phyloP scores from a whole-genome alignment of 2,329 filamentous ascomycete genomes.

The Triangularia verruculosa region DNA sequence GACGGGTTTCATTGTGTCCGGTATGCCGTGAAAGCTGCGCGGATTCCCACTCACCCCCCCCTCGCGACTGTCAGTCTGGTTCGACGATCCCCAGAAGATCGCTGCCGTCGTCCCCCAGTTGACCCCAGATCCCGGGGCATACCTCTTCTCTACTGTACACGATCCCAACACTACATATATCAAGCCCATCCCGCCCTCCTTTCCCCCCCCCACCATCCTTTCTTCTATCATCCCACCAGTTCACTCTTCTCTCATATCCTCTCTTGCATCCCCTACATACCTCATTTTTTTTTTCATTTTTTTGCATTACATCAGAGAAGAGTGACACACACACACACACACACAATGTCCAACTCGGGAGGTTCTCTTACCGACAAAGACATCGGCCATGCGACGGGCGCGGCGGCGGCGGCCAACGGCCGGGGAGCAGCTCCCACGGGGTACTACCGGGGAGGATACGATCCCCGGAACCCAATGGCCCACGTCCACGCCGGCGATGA shows the following conservation, averaged over 20 bases:
- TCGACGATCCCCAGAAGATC: conserved; percentile 19
- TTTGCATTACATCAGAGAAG: not conserved
- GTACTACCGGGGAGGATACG: conserved; percentile 34
- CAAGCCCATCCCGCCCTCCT: conserved; percentile 3
- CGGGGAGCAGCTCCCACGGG: conserved; percentile 23
- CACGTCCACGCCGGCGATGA: conserved; percentile 34
- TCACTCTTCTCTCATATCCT: not conserved
- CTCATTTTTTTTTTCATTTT: not conserved
- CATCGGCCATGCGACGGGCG: conserved; percentile 19
- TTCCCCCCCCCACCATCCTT: not conserved
- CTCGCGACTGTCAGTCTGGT: conserved; percentile 8
- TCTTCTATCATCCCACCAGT: not conserved
- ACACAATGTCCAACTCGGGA: not conserved
- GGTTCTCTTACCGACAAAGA: conserved; percentile 20
- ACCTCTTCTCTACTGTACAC: too few species aligned
- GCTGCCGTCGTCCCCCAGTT: conserved; percentile 8
- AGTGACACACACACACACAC: not conserved
- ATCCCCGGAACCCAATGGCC: conserved; percentile 40
- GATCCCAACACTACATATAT: conserved; percentile 6
- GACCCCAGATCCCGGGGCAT: conserved; percentile 13
- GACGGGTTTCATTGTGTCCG: conserved; percentile 2
- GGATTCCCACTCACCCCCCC: not conserved
- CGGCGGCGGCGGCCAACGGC: conserved; percentile 9
- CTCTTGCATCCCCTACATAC: not conserved
- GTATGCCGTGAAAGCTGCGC: not conserved